Percentiles rank a stretch among this genome's conserved stretches.
phyloP scores from a whole-genome alignment of 164 flowering plant genomes.

The Berberis thunbergii region DNA sequence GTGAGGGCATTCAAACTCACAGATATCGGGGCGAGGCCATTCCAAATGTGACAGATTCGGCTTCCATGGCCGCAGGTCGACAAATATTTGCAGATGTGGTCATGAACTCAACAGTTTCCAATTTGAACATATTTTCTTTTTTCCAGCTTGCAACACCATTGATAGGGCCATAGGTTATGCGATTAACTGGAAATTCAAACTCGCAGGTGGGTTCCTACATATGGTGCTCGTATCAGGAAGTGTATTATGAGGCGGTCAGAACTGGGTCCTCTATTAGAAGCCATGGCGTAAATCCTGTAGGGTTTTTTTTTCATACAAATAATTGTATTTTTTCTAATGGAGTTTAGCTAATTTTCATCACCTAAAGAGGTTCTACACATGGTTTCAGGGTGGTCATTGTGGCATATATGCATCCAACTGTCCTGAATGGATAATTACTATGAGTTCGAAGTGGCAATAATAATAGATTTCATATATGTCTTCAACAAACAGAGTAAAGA shows the following conservation, averaged over 20 bases:
- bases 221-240: conserved; percentile 78
- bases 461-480: background rate
- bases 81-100: background rate
- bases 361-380: background rate
- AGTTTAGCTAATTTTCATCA: background rate
- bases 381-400: conserved; percentile 65
- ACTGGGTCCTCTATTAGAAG: conserved; percentile 75
- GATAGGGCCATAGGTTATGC: background rate
- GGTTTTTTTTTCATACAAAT: conserved; percentile 8
- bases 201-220: conserved; percentile 64
- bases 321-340: background rate
- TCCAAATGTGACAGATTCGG: too few species aligned
- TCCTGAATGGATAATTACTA: conserved; percentile 83
- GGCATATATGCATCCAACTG: conserved; percentile 90
- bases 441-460: conserved; percentile 2
- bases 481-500: too few species aligned
- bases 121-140: background rate
- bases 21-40: too few species aligned
- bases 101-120: background rate
- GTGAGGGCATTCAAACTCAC: too few species aligned
- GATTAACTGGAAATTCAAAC: background rate
- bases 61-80: background rate
- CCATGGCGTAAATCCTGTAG: conserved; percentile 69
- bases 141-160: conserved; percentile 23
- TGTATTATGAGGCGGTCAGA: conserved; percentile 42